A percentile compares a stretch with the other conserved stretches of the same genome.
These are phyloP conservation scores for Cercospora zeina DNA, from an alignment of 2,329 filamentous ascomycete genomes.

Conservation along the genomic window DNA sequence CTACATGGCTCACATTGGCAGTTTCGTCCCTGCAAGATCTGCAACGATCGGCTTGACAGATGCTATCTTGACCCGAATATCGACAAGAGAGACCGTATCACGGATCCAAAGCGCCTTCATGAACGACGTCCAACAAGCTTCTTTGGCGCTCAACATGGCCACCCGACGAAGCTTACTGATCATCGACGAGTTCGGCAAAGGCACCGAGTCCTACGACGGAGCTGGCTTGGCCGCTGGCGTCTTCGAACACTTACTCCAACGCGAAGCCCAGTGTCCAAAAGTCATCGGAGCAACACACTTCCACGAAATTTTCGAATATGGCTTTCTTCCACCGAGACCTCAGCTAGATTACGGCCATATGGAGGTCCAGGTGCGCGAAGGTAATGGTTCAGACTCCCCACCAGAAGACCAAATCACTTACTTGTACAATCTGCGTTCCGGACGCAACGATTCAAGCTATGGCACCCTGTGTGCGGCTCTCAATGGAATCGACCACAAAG, in stretches of 20 bases:
- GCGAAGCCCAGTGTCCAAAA: slow-evolving; percentile 56
- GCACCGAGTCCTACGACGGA: slow-evolving; percentile 64
- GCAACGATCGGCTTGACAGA: slow-evolving; percentile 85
- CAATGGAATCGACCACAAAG: slow-evolving; percentile 72
- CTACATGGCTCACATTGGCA: slow-evolving; percentile 89
- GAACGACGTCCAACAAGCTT: slow-evolving; percentile 86
- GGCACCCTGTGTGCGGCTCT: slow-evolving; percentile 81
- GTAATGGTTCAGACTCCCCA: slow-evolving; percentile 51
- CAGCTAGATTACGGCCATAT: slow-evolving; percentile 67
- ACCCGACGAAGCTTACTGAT: slow-evolving; percentile 77
- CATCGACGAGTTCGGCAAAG: slow-evolving; percentile 88
- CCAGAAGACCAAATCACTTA: slow-evolving; percentile 57
- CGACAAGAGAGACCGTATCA: slow-evolving; percentile 69
- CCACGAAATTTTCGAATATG: slow-evolving; percentile 71
- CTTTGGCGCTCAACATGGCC: slow-evolving; percentile 70
- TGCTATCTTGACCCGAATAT: slow-evolving; percentile 84
- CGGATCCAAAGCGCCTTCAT: slow-evolving; percentile 66
- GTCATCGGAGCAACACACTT: slow-evolving; percentile 65
- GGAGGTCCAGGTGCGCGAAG: slow-evolving; percentile 59
- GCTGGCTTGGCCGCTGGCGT: slow-evolving; percentile 64
- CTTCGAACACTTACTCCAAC: slow-evolving; percentile 57
- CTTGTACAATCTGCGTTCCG: slow-evolving; percentile 47
- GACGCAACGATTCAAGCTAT: slow-evolving; percentile 77
- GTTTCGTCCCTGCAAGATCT: slow-evolving; percentile 78
- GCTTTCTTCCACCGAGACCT: slow-evolving; percentile 55